A percentile compares a stretch with the other conserved stretches of the same genome.
Conservation (phyloP, 2,329 filamentous ascomycete species). For the Cercospora sp. region DNA sequence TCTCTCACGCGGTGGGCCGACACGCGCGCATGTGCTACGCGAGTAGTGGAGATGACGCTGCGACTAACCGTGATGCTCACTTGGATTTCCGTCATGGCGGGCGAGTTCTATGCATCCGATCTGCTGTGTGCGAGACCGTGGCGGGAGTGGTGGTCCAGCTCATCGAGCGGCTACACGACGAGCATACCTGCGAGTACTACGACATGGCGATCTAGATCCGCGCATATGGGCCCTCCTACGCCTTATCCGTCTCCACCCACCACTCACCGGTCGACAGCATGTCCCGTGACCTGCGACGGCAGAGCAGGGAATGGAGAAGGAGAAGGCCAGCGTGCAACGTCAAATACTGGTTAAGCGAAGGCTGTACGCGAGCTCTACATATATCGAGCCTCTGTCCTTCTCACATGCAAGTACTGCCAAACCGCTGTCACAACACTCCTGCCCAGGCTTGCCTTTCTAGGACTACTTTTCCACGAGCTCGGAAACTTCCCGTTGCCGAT, state of each 20-base stretch:
- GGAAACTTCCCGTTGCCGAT: not conserved
- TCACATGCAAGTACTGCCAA: conserved; percentile 6
- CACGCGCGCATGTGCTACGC: not conserved
- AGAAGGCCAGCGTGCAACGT: not conserved
- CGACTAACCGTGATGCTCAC: conserved; percentile 25
- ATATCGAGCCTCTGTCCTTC: not conserved
- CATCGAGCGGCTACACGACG: not conserved
- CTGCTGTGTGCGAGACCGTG: not conserved
- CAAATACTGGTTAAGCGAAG: not conserved
- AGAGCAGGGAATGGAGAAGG: not conserved
- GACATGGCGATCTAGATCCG: conserved; percentile 3
- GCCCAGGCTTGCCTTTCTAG: not conserved
- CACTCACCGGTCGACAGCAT: not conserved
- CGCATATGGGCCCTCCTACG: not conserved
- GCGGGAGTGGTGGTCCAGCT: not conserved
- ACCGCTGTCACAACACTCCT: not conserved
- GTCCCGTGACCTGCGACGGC: not conserved
- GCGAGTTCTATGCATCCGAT: conserved; percentile 6
- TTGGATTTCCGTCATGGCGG: conserved; percentile 20
- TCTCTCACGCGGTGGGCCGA: not conserved
- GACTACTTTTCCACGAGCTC: not conserved
- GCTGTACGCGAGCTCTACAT: not conserved
- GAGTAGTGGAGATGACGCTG: conserved; percentile 4
- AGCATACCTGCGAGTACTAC: not conserved
- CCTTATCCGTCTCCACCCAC: not conserved